Percentiles rank a stretch among this genome's conserved stretches.
phyloP scores from a whole-genome alignment of 2,329 filamentous ascomycete species.

The Trichoderma koningiopsis region DNA sequence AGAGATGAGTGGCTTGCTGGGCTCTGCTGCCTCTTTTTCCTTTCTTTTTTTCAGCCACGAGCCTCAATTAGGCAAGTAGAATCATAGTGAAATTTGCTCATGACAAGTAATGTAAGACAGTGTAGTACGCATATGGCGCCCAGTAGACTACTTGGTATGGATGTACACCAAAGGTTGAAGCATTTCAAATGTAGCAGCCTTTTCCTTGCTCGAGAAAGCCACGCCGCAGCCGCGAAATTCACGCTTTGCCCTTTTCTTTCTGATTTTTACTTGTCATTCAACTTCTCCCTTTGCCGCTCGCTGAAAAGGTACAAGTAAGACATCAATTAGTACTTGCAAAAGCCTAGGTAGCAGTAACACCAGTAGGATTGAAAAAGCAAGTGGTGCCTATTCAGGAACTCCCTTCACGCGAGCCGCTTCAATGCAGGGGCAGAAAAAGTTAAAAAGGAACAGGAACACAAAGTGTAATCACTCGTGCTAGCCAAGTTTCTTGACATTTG shows the following conservation, averaged over 20 bases:
- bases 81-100: neutral
- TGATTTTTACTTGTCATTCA: neutral
- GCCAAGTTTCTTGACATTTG: neutral
- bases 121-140: neutral
- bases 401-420: neutral
- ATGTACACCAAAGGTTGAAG: neutral
- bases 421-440: conserved; percentile 21
- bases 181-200: neutral
- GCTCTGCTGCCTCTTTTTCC: neutral
- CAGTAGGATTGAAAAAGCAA: neutral
- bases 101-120: conserved; percentile 1
- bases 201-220: neutral
- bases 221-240: conserved; percentile 3
- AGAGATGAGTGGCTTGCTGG: neutral
- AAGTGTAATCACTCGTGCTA: neutral
- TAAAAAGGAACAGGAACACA: neutral
- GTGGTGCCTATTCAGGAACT: neutral
- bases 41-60: neutral
- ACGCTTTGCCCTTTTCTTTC: neutral
- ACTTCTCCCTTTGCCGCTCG: neutral
- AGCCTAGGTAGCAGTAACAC: neutral
- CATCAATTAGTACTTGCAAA: neutral
- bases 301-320: neutral
- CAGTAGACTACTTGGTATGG: neutral
- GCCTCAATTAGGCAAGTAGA: neutral